Percentiles rank a stretch among this genome's conserved stretches.
These are phyloP conservation scores for Adenanthera pavonina DNA, from an alignment of 306 rosid genomes.

Conservation along the genomic window DNA sequence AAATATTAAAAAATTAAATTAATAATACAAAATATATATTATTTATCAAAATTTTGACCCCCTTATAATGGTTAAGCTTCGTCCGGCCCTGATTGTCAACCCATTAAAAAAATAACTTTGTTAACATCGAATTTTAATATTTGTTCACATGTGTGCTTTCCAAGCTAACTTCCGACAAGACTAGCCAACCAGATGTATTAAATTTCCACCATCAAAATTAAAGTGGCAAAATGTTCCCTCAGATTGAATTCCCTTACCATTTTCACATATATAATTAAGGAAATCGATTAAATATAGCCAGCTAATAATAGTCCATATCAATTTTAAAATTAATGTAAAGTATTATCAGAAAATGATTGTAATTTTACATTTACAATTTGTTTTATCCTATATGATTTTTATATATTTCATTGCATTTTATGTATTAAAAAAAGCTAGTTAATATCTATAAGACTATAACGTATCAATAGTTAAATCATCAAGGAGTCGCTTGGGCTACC, in stretches of 20 bases:
- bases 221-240: slow-evolving; percentile 26
- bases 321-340: not conserved
- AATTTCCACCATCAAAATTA: slow-evolving; percentile 42
- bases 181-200: slow-evolving; percentile 43
- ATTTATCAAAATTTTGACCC: too few relatives aligned
- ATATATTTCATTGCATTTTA: too few relatives aligned
- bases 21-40: too few relatives aligned
- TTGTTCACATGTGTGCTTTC: slow-evolving; percentile 33
- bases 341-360: not conserved
- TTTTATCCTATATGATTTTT: too few relatives aligned
- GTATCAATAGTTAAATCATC: too few relatives aligned
- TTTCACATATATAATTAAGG: not conserved
- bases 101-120: slow-evolving; percentile 1
- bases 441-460: too few relatives aligned
- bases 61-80: too few relatives aligned
- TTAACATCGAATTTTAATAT: not conserved
- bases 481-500: too few relatives aligned
- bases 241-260: not conserved
- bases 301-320: not conserved
- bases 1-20: too few relatives aligned
- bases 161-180: slow-evolving; percentile 41
- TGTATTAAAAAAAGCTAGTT: too few relatives aligned
- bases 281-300: not conserved
- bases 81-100: too few relatives aligned
- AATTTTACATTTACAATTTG: too few relatives aligned